phyloP scores from a whole-genome alignment of 1,284 basidiomycete genomes.

The Golubevia pallescens region DNA sequence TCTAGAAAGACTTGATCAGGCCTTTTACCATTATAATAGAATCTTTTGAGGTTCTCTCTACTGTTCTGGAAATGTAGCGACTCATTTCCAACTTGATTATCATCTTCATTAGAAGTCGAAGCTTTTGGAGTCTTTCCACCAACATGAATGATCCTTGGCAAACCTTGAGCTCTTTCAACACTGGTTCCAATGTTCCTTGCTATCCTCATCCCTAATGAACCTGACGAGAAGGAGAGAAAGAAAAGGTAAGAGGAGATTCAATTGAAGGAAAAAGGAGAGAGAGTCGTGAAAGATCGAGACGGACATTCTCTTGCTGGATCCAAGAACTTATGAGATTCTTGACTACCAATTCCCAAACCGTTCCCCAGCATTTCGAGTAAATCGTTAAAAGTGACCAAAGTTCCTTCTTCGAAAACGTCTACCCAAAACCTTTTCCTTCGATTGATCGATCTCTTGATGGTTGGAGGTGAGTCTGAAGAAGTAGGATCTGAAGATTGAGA shows the following conservation, averaged over 20 bases:
- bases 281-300: no score
- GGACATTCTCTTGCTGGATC: slow-evolving; percentile 11
- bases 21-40: no score
- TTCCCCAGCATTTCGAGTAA: background rate
- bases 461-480: background rate
- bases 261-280: no score
- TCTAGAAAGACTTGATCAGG: no score
- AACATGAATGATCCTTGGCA: no score
- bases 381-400: background rate
- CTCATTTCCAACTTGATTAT: no score
- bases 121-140: no score
- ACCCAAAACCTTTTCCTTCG: slow-evolving; percentile 24
- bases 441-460: background rate
- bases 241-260: no score
- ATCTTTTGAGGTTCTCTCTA: no score
- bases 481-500: background rate
- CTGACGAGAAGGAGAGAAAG: no score
- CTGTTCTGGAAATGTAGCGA: no score
- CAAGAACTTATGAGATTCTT: slow-evolving; percentile 5
- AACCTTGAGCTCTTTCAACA: slow-evolving; percentile 20
- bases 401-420: slow-evolving; percentile 27
- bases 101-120: no score
- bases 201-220: slow-evolving; percentile 19
- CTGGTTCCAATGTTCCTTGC: slow-evolving; percentile 20
- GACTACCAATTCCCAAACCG: background rate